Conservation (phyloP, 176 grass and related monocot species). For the Eleusine indica region DNA sequence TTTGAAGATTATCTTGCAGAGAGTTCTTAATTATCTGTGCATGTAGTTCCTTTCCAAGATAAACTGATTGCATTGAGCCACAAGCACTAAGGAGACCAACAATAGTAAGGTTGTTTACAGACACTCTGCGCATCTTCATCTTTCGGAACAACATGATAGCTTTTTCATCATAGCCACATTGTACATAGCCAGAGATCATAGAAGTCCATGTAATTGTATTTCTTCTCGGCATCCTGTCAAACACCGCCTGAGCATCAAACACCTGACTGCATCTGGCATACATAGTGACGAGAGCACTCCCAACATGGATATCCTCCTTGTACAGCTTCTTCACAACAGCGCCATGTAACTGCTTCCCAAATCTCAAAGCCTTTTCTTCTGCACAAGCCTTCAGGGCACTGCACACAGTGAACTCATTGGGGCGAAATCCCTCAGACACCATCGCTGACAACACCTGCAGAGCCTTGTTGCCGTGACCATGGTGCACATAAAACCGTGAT, state of each 20-base stretch:
- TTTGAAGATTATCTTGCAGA: constrained; percentile 61
- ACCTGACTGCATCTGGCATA: constrained; percentile 76
- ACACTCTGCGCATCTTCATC: constrained; percentile 78
- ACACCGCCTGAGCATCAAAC: constrained; percentile 65
- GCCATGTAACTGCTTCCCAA: constrained; percentile 81
- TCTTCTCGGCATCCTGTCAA: constrained; percentile 82
- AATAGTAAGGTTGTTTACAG: constrained; percentile 69
- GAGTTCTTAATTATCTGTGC: constrained; percentile 81
- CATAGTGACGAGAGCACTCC: constrained; percentile 80
- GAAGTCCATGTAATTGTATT: constrained; percentile 98
- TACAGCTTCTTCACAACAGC: constrained; percentile 69
- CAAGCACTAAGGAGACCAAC: constrained; percentile 78
- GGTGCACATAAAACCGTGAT: constrained; percentile 82
- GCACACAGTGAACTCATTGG: constrained; percentile 94
- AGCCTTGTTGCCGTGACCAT: constrained; percentile 57
- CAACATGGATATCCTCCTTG: constrained; percentile 80
- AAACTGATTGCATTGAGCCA: constrained; percentile 62
- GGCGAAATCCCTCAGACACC: constrained; percentile 63
- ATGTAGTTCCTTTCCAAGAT: constrained; percentile 87
- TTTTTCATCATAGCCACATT: constrained; percentile 65
- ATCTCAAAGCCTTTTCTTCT: constrained; percentile 70
- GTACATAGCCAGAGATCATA: constrained; percentile 88
- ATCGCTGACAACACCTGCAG: constrained; percentile 69
- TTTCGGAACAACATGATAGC: constrained; percentile 75
- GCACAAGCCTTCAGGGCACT: constrained; percentile 83